Evolutionary conservation across 306 rosid genomes (phyloP).

Genomic region (Acacia melanoxylon): DNA sequence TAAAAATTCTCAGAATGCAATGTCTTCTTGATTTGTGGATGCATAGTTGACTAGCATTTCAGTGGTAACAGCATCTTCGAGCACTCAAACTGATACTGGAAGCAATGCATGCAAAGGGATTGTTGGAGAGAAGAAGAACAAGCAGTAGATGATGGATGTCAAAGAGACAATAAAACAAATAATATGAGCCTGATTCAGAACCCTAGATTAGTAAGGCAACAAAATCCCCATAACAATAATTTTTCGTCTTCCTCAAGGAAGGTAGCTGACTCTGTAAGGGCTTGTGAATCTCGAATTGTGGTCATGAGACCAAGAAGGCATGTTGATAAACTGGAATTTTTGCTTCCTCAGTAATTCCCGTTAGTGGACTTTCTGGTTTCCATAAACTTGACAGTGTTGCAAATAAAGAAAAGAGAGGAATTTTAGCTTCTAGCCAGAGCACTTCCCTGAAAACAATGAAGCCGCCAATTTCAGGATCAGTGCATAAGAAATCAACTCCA

Average conservation of each 20-base stretch:
- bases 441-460: conserved; percentile 51
- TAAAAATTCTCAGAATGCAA: background rate
- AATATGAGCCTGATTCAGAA: no score
- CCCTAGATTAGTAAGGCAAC: no score
- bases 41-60: background rate
- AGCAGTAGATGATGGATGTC: no score
- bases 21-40: background rate
- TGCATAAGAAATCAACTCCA: no score
- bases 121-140: no score
- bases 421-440: conserved; percentile 47
- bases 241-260: conserved; percentile 38
- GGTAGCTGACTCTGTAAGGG: conserved; percentile 44
- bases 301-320: conserved; percentile 85
- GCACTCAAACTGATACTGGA: no score
- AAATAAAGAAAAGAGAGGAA: conserved; percentile 39
- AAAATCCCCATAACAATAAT: conserved; percentile 17
- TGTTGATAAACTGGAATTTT: conserved; percentile 56
- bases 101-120: no score
- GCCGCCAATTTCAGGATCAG: conserved; percentile 46
- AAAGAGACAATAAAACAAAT: no score
- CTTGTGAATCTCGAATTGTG: conserved; percentile 75
- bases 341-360: conserved; percentile 56
- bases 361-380: conserved; percentile 43
- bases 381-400: conserved; percentile 42
- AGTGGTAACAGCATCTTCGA: background rate